Percentiles rank a stretch among this genome's conserved stretches.
These are phyloP conservation scores for Gremmenia infestans DNA, from an alignment of 2,329 filamentous ascomycete species.

Conservation along the genomic window DNA sequence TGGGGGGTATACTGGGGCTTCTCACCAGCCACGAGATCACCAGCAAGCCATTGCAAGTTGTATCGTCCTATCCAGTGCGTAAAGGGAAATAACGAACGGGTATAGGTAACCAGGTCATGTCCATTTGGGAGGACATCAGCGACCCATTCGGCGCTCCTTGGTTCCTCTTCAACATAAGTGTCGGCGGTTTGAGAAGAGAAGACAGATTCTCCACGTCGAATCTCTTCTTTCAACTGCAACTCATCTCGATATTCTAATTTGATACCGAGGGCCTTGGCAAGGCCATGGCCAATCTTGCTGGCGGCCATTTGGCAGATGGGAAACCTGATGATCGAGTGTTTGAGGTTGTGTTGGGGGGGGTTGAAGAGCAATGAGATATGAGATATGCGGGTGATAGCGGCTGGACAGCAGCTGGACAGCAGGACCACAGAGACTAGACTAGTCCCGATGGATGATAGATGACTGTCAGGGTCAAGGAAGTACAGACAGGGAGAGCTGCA, in stretches of 20 bases:
- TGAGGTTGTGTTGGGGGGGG: not conserved
- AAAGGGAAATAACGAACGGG: slow-evolving; percentile 77
- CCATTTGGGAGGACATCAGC: slow-evolving; percentile 55
- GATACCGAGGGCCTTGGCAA: slow-evolving; percentile 80
- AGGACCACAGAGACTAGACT: not conserved
- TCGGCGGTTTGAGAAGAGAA: slow-evolving; percentile 69
- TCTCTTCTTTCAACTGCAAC: slow-evolving; percentile 47
- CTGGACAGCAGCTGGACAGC: too few species aligned
- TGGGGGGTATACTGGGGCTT: slow-evolving; percentile 5
- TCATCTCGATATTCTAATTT: slow-evolving; percentile 67
- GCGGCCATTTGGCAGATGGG: slow-evolving; percentile 17
- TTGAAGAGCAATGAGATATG: not conserved
- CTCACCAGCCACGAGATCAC: slow-evolving; percentile 83
- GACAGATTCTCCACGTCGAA: slow-evolving; percentile 73
- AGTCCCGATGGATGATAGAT: not conserved
- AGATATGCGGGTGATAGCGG: too few species aligned
- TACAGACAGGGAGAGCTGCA: slow-evolving; percentile 5
- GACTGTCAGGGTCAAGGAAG: not conserved
- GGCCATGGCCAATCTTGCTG: slow-evolving; percentile 59
- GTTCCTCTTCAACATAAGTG: slow-evolving; percentile 78
- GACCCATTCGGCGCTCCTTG: slow-evolving; percentile 70
- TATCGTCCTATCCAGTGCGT: slow-evolving; percentile 83
- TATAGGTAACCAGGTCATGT: slow-evolving; percentile 53
- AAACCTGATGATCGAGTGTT: not conserved
- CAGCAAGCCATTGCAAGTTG: slow-evolving; percentile 82